These are phyloP conservation scores for Clavispora fructus DNA, from an alignment of 805 yeast species.

Conservation along the genomic window DNA sequence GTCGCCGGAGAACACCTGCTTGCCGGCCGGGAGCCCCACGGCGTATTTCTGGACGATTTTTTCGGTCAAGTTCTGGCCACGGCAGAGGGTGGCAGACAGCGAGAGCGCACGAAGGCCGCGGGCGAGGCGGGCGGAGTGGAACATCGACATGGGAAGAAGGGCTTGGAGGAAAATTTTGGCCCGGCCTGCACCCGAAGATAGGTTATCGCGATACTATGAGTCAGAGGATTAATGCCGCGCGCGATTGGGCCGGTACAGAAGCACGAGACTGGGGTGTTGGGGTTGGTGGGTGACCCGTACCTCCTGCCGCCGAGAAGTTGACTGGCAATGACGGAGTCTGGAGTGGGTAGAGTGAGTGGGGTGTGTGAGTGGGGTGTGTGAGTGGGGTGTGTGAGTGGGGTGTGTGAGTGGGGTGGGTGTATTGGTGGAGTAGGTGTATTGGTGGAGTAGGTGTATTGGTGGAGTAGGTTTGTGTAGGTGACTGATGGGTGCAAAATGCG, in stretches of 20 bases:
- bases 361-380: no score
- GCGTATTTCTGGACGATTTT: slow-evolving; percentile 93
- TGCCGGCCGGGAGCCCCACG: slow-evolving; percentile 73
- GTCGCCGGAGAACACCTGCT: slow-evolving; percentile 82
- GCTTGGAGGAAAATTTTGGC: neutral
- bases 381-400: no score
- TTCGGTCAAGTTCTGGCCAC: slow-evolving; percentile 86
- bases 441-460: no score
- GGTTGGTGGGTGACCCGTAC: no score
- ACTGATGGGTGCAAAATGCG: neutral
- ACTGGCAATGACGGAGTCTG: no score
- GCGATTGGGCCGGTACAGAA: slow-evolving; percentile 11
- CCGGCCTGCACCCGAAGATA: neutral
- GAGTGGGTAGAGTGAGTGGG: no score
- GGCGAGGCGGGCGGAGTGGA: slow-evolving; percentile 5
- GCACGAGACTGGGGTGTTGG: no score
- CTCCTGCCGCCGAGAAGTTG: no score
- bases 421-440: no score
- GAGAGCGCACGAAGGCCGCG: slow-evolving; percentile 9
- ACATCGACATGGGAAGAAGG: slow-evolving; percentile 6
- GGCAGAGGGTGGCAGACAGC: slow-evolving; percentile 12
- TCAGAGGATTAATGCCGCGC: slow-evolving; percentile 15
- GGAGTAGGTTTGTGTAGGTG: no score
- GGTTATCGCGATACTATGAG: slow-evolving; percentile 9
- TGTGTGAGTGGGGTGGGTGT: no score